Base-by-base conservation (phyloP, 768 basidiomycete species). In the Suillus paluster region DNA sequence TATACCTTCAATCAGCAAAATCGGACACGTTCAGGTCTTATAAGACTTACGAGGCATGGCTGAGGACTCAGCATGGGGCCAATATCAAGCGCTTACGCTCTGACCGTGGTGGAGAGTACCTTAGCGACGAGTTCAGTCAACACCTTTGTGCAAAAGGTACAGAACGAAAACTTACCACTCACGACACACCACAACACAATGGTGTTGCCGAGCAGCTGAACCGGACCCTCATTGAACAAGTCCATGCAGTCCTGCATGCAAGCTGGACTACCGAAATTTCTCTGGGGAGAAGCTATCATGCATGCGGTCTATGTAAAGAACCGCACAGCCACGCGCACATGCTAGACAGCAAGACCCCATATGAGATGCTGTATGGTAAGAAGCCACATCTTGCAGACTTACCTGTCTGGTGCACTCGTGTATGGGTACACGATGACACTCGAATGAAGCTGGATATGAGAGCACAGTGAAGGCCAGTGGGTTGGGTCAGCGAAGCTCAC, bases 81-180 rank as follows among this genome's bases (percentile, higher is more conserved):
- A 17, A 11, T 0, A 17, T 68, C 4, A 64, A 68, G n/a, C 36
- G 36, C 4, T 36, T 49, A 33, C 17, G 25, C 2, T 23, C 36
- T 5, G 74, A 76, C 52, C 57, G 70, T 21, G 73, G 78, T 4
- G 70, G 71, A 1, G 75, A 78, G 63, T 77, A 67, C 55, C 58
- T 68, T 36, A 68, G 63, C 45, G 54, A 69, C 2, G 57, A 57
- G 6, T 73, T 57, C 34, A 46, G 4, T 36, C 23, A 23, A 17
- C 41, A 59, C 11, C 41, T 64, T 14, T 1, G 25, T 2, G 30
- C 19, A 11, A 2, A 50, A 1, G 63, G 63, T 4, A 64, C 33
- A 5, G 38, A 25, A 15, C 34, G 25, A 6, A 30, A 57, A 57
- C 36, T 39, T 17, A 68, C 67, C 33, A 56, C 41, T 0, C 59